Percentiles rank a stretch among this genome's conserved stretches.
phyloP scores from a whole-genome alignment of 768 basidiomycete genomes.

The Leucocoprinus sp. region DNA sequence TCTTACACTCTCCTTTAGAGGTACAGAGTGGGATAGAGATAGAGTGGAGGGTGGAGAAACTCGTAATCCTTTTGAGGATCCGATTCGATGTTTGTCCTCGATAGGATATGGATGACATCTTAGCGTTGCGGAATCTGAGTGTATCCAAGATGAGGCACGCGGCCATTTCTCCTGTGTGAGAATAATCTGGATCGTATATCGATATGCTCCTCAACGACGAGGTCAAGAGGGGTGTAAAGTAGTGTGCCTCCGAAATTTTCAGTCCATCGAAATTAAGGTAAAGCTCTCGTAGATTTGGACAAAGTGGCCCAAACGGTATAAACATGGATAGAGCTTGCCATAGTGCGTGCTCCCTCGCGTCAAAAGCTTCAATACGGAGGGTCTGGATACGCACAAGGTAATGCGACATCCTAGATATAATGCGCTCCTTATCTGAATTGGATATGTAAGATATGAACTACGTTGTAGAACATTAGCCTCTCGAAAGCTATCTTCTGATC shows the following conservation, averaged over 20 bases:
- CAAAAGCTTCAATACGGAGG: background rate
- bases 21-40: too few species aligned
- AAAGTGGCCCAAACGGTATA: background rate
- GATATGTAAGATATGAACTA: too few species aligned
- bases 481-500: too few species aligned
- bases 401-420: background rate
- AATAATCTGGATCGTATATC: too few species aligned
- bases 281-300: background rate
- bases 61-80: background rate
- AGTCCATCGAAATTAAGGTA: background rate
- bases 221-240: background rate
- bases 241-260: background rate
- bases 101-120: background rate
- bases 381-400: background rate
- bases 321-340: background rate
- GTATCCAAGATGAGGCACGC: background rate
- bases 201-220: background rate
- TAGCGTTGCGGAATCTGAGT: background rate
- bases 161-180: too few species aligned
- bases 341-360: background rate
- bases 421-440: too few species aligned
- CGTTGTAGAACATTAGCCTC: too few species aligned
- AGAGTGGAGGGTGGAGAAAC: background rate
- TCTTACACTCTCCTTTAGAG: too few species aligned
- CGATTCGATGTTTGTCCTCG: background rate